These are phyloP conservation scores for Penicillium pulvis DNA, from an alignment of 495 filamentous ascomycete genomes.

Conservation along the genomic window DNA sequence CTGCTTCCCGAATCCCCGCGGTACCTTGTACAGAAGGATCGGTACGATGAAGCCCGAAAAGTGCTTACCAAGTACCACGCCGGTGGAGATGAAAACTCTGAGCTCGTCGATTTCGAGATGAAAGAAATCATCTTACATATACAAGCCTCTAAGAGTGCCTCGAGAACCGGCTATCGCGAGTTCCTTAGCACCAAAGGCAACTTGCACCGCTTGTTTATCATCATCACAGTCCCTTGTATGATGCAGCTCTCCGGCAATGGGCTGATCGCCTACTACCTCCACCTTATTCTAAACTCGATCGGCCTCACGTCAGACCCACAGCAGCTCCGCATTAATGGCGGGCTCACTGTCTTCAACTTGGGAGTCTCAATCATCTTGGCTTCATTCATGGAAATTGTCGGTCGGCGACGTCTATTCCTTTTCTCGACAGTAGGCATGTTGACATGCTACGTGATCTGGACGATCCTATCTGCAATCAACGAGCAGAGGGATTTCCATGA, in stretches of 20 bases:
- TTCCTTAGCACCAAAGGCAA: slow-evolving; percentile 24
- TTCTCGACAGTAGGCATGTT: slow-evolving; percentile 60
- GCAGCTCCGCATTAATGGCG: slow-evolving; percentile 8
- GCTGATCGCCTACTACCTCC: slow-evolving; percentile 30
- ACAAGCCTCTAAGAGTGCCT: not conserved
- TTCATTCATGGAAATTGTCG: slow-evolving; percentile 62
- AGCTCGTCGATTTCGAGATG: slow-evolving; percentile 58
- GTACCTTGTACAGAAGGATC: slow-evolving; percentile 49
- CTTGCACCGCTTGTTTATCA: slow-evolving; percentile 60
- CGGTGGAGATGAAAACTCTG: slow-evolving; percentile 49
- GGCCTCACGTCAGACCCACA: slow-evolving; percentile 45
- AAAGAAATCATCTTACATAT: slow-evolving; percentile 48
- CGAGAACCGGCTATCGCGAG: not conserved
- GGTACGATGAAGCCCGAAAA: slow-evolving; percentile 51
- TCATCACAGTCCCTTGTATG: slow-evolving; percentile 59
- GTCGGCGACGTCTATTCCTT: slow-evolving; percentile 59
- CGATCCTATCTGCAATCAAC: slow-evolving; percentile 56
- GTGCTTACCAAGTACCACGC: slow-evolving; percentile 58
- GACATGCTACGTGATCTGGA: slow-evolving; percentile 55
- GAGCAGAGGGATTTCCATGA: slow-evolving; percentile 34
- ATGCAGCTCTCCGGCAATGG: slow-evolving; percentile 47
- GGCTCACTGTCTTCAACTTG: slow-evolving; percentile 40
- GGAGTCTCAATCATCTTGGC: slow-evolving; percentile 63
- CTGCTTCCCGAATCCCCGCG: slow-evolving; percentile 46
- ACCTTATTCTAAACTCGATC: slow-evolving; percentile 36